phyloP scores from a whole-genome alignment of 257 asterid genomes.

The Gardenia jasminoides region DNA sequence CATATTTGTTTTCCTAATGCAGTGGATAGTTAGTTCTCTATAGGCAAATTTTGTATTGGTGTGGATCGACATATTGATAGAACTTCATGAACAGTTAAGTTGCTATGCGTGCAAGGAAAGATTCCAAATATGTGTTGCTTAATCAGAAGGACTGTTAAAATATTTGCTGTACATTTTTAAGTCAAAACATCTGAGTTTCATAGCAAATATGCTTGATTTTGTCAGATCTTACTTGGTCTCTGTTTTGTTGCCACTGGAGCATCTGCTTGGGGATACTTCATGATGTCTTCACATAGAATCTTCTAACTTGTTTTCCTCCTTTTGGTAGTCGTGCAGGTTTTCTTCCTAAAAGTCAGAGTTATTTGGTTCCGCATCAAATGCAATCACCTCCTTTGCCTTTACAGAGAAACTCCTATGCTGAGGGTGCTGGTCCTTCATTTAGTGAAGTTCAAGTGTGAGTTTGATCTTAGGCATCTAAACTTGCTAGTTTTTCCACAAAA shows the following conservation, averaged over 20 bases:
- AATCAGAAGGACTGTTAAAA: not conserved
- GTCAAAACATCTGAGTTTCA: not conserved
- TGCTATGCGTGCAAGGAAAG: not conserved
- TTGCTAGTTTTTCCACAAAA: not conserved
- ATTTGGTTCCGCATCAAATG: constrained; percentile 37
- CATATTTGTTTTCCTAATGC: not conserved
- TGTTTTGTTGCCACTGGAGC: not conserved
- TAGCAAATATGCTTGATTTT: not conserved
- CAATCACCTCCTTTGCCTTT: constrained; percentile 37
- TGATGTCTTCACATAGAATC: not conserved
- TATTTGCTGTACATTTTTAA: not conserved
- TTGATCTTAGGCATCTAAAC: constrained; percentile 8
- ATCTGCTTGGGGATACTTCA: not conserved
- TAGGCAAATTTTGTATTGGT: not conserved
- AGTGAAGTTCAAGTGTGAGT: constrained; percentile 54
- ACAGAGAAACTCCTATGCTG: constrained; percentile 39
- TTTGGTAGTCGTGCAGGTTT: constrained; percentile 36
- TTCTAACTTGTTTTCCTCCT: constrained; percentile 21
- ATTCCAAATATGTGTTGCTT: not conserved
- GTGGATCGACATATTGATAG: not conserved
- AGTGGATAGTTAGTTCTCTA: not conserved
- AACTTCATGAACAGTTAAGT: not conserved
- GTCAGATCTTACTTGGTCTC: not conserved
- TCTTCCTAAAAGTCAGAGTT: constrained; percentile 33
- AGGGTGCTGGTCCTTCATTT: constrained; percentile 35